These are phyloP conservation scores for Chaetomium tenue DNA, from an alignment of 495 filamentous ascomycete genomes.

Conservation along the genomic window DNA sequence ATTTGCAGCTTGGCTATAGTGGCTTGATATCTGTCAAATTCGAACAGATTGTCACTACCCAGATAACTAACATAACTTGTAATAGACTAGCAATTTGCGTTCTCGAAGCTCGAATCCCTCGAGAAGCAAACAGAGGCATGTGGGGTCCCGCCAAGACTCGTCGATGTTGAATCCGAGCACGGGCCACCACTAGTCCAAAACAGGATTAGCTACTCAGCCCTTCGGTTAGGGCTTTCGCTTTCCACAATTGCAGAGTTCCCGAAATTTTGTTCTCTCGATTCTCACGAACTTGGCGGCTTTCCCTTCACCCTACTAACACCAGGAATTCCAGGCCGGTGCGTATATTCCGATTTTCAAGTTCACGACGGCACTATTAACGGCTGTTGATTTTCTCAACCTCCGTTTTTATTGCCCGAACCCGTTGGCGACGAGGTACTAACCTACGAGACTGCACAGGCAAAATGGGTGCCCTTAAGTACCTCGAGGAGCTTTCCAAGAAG, in stretches of 20 bases:
- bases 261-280: constrained; percentile 30
- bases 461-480: constrained; percentile 97
- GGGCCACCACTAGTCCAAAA: constrained; percentile 15
- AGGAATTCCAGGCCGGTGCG: constrained; percentile 34
- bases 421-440: constrained; percentile 19
- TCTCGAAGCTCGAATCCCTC: not conserved
- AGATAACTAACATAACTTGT: not conserved
- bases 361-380: constrained; percentile 8
- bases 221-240: constrained; percentile 36
- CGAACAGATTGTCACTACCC: too few species aligned
- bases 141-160: constrained; percentile 11
- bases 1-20: not conserved
- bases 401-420: constrained; percentile 19
- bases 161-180: constrained; percentile 15
- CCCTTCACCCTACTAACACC: constrained; percentile 35
- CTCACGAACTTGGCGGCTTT: constrained; percentile 29
- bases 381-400: constrained; percentile 4
- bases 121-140: not conserved
- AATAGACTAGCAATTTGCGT: not conserved
- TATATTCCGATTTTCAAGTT: constrained; percentile 20
- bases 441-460: constrained; percentile 39
- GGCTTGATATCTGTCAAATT: not conserved
- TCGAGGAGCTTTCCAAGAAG: constrained; percentile 99
- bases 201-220: constrained; percentile 19
- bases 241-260: constrained; percentile 33